These are phyloP conservation scores for Phylloporus arenicola DNA, from an alignment of 768 basidiomycete genomes.

Conservation along the genomic window DNA sequence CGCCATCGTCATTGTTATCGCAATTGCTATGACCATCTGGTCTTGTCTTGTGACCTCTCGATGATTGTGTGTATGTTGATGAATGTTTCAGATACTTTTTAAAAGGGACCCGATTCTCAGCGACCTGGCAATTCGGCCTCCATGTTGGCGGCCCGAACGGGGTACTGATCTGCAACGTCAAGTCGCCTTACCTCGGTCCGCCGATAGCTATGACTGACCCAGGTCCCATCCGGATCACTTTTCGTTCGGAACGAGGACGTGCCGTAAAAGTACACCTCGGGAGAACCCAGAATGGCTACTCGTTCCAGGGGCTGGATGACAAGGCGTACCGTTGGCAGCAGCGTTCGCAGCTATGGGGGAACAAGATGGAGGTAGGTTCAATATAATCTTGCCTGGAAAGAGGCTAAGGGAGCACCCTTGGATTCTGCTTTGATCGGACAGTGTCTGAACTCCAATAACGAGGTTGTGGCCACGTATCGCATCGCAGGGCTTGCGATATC, in stretches of 20 bases:
- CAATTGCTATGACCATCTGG: not conserved
- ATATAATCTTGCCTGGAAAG: not conserved
- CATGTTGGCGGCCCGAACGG: constrained; percentile 17
- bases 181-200: constrained; percentile 27
- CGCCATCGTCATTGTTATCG: not conserved
- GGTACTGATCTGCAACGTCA: constrained; percentile 18
- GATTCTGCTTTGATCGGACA: not conserved
- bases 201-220: constrained; percentile 9
- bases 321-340: constrained; percentile 23
- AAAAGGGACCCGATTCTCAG: constrained; percentile 13
- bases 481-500: constrained; percentile 25
- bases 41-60: not conserved
- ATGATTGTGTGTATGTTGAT: not conserved
- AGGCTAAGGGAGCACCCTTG: not conserved
- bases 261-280: constrained; percentile 11
- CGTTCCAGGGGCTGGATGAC: constrained; percentile 23
- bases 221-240: constrained; percentile 15
- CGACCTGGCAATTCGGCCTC: constrained; percentile 22
- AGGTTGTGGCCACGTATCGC: constrained; percentile 29
- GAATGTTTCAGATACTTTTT: constrained; percentile 21
- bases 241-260: constrained; percentile 7
- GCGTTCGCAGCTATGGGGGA: constrained; percentile 8
- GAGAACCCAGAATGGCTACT: constrained; percentile 6
- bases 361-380: constrained; percentile 19
- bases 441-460: constrained; percentile 21